Conservation (phyloP, 1,284 basidiomycete genomes). For the Takashimella koratensis region DNA sequence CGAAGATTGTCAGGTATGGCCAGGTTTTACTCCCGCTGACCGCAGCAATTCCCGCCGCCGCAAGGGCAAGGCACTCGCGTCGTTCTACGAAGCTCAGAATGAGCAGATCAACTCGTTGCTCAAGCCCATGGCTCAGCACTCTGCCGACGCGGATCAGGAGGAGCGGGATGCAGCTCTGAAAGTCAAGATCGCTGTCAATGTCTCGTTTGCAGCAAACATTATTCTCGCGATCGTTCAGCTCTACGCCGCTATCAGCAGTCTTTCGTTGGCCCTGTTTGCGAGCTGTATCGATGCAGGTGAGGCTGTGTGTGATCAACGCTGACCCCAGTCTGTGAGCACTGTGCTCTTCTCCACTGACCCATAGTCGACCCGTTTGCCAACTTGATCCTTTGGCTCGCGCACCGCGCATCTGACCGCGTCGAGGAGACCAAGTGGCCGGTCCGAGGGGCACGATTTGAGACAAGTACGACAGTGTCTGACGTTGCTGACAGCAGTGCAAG, state of each 20-base stretch:
- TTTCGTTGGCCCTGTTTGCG: conserved; percentile 82
- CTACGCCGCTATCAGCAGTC: conserved; percentile 76
- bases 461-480: conserved; percentile 54
- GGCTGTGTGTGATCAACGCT: conserved; percentile 5
- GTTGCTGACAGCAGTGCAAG: conserved; percentile 14
- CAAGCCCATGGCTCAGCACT: conserved; percentile 75
- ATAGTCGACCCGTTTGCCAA: conserved; percentile 82
- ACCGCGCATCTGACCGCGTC: conserved; percentile 67
- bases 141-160: conserved; percentile 32
- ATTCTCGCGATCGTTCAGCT: conserved; percentile 55
- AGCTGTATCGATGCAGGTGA: conserved; percentile 74
- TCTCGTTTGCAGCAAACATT: conserved; percentile 74
- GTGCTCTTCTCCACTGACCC: background rate
- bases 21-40: background rate
- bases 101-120: conserved; percentile 76
- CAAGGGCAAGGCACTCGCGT: conserved; percentile 42
- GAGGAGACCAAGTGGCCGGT: conserved; percentile 87
- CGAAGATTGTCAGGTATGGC: conserved; percentile 41
- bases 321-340: conserved; percentile 24
- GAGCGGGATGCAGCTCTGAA: conserved; percentile 48
- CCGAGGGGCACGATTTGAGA: conserved; percentile 83
- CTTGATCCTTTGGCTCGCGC: conserved; percentile 74
- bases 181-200: conserved; percentile 84
- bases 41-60: conserved; percentile 8
- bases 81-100: conserved; percentile 81